These are phyloP conservation scores for Acer yangbiense DNA, from an alignment of 345 rosid species.

Conservation along the genomic window DNA sequence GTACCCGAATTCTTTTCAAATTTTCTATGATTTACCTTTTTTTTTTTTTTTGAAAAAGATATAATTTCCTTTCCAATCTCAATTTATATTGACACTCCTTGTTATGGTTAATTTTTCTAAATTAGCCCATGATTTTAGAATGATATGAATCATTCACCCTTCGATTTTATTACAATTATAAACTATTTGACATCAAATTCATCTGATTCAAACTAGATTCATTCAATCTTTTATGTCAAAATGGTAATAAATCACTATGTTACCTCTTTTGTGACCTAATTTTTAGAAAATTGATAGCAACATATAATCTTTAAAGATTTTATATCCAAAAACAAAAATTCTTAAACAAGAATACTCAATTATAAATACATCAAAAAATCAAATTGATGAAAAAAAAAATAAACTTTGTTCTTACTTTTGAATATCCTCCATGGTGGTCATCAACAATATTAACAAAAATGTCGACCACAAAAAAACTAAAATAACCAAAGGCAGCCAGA, in stretches of 20 bases:
- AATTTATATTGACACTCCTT: too few relatives aligned
- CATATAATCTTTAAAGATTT: neutral
- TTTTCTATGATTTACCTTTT: too few relatives aligned
- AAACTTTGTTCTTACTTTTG: neutral
- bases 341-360: neutral
- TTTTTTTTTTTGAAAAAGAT: too few relatives aligned
- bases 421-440: neutral
- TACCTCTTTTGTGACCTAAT: neutral
- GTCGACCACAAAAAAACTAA: neutral
- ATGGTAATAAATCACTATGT: neutral
- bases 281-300: neutral
- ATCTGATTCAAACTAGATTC: too few relatives aligned
- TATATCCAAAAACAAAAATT: neutral
- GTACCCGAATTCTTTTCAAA: too few relatives aligned
- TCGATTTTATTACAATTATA: too few relatives aligned
- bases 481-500: slow-evolving; percentile 27
- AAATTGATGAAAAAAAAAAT: neutral
- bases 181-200: too few relatives aligned
- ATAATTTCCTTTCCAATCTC: too few relatives aligned
- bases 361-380: neutral
- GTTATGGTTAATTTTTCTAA: too few relatives aligned
- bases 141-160: too few relatives aligned
- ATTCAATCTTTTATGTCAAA: too few relatives aligned
- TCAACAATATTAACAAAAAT: neutral
- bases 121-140: too few relatives aligned